Evolutionary conservation across 768 basidiomycete genomes (phyloP), one percentile per base, ranked within the genome.

Genomic region (Tricholoma terreum): DNA sequence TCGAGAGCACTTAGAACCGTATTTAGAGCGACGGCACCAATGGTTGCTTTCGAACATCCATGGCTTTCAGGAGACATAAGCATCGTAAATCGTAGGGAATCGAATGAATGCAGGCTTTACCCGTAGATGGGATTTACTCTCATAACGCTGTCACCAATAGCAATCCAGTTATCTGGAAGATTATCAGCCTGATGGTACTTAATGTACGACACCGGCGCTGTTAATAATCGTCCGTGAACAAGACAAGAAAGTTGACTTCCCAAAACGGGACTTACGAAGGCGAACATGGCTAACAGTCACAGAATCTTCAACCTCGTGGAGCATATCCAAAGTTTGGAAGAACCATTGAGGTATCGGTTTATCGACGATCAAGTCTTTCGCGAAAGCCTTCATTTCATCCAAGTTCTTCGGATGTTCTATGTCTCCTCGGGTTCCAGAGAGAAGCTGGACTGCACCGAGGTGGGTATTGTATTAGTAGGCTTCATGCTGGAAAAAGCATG

Each of bases 81-180:
- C n/a, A 46, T 27, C 24, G 1, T 5, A 3, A 19, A 4, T 11
- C 24, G 24, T 4, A 30, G 10, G 19, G n/a, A n/a, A n/a, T n/a
- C n/a, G n/a, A n/a, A n/a, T n/a, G n/a, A n/a, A 21, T 33, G 51
- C 17, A 6, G 34, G n/a, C 9, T 34, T 33, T 14, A 61, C 60
- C n/a, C 60, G 19, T 58, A 58, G 12, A 34, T 42, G 40, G 59
- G 59, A 57, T 60, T 60, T 3, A 57, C 49, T 19, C 54, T 67
- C 71, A 73, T 69, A 7, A 70, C 62, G 31, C 71, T 67, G 49
- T 75, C 74, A 15, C 73, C 74, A 24, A 74, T 17, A 2, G 71
- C 72, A 38, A 73, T 62, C 50, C 64, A 75, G 53, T 74, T 75
- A 12, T 58, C 54, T 1, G 74, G 74, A 9, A 74, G 54, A 43